Conservation (phyloP, 2,329 filamentous ascomycete species). For the Rugonectria rugulosa region DNA sequence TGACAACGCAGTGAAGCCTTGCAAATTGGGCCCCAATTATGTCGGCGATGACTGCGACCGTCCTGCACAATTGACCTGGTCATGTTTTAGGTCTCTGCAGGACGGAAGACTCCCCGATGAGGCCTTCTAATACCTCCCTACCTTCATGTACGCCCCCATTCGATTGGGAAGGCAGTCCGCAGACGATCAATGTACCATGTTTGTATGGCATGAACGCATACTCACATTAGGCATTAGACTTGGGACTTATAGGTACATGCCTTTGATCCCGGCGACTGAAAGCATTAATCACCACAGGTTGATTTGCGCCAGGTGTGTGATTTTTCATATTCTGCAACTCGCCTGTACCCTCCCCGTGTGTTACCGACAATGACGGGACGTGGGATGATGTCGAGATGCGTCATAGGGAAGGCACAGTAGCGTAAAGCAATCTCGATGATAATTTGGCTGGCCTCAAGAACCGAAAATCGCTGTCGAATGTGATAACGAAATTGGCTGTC, state of each 20-base stretch:
- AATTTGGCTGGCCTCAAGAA: not conserved
- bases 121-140: not conserved
- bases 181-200: too few relatives aligned
- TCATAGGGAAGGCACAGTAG: not conserved
- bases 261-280: too few relatives aligned
- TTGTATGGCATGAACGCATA: too few relatives aligned
- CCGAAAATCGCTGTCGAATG: constrained; percentile 1
- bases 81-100: constrained; percentile 12
- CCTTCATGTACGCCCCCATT: not conserved
- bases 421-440: constrained; percentile 4
- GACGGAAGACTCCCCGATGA: constrained; percentile 1
- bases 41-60: constrained; percentile 17
- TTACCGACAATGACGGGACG: not conserved
- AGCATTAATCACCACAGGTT: too few relatives aligned
- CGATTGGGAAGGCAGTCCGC: too few relatives aligned
- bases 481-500: not conserved
- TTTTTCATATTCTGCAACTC: too few relatives aligned
- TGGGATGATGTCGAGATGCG: constrained; percentile 13
- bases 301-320: too few relatives aligned
- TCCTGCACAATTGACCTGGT: not conserved
- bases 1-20: not conserved
- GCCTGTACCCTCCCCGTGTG: not conserved
- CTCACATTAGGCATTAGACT: too few relatives aligned
- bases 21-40: constrained; percentile 28
- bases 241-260: too few relatives aligned